Evolutionary conservation across 2,329 filamentous ascomycete genomes (phyloP), one percentile per base, ranked within the genome.

Genomic region (Botrytis hyacinthi): DNA sequence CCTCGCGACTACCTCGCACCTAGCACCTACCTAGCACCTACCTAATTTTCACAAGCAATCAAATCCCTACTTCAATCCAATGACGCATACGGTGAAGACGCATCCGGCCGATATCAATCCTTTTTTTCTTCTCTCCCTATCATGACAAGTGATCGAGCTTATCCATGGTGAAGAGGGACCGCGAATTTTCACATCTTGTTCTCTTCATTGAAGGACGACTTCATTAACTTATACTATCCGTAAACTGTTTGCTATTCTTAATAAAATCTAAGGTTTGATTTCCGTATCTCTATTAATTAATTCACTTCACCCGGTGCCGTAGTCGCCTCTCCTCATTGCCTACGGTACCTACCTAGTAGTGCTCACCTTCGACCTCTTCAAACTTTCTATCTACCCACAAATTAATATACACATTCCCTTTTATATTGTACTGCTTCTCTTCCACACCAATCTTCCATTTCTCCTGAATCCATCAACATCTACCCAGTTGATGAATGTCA

Each of bases 11-110:
- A 14, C 54, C n/a, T 8, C 16, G 51, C 26, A 26, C n/a, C 48
- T 54, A 51, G 9, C 46, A 12, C 3, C 48, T n/a, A 29, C n/a
- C 54, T 10, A 18, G 57, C 29, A 35, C 20, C 29, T 22, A 60
- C 57, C 57, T 37, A 26, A 60, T 7, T 37, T 37, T 26, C 48
- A 51, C 59, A 32, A 61, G 29, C 59, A 57, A 57, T 32, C 54
- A n/a, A 29, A 29, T 32, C 54, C 51, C 54, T 32, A 12, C 54
- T n/a, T n/a, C 29, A n/a, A 14, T 51, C 8, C 48, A 16, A 67
- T 67, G 63, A 67, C 63, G 63, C 63, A 67, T 51, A 66, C 42
- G 63, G 44, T n/a, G 42, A 44, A 66, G 63, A 44, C 48, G 26
- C 44, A 12, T 32, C 44, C 44, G 44, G 40, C 44, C 44, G 44